Percentiles rank a stretch among this genome's conserved stretches.
phyloP scores from a whole-genome alignment of 805 yeast species.

The Yueomyces sinensis region DNA sequence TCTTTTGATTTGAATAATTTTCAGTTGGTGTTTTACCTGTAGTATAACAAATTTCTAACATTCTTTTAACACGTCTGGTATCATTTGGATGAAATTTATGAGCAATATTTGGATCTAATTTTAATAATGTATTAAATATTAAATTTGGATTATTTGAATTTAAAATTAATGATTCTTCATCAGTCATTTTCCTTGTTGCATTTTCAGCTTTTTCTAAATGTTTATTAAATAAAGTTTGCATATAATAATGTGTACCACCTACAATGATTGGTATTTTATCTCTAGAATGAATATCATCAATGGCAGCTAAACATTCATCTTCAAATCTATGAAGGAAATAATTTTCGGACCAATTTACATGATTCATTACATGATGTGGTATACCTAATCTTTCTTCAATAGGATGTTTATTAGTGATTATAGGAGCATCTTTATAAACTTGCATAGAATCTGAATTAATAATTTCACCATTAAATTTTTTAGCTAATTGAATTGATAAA shows the following conservation, averaged over 20 bases:
- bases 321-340: conserved; percentile 72
- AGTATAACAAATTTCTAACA: conserved; percentile 61
- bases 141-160: conserved; percentile 30
- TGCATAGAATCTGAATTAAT: conserved; percentile 98
- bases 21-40: conserved; percentile 62
- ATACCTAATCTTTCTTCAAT: conserved; percentile 58
- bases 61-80: conserved; percentile 60
- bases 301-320: conserved; percentile 48
- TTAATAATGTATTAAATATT: conserved; percentile 31
- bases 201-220: conserved; percentile 17
- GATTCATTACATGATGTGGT: conserved; percentile 80
- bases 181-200: conserved; percentile 9
- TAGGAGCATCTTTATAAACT: conserved; percentile 59
- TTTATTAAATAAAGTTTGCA: conserved; percentile 66
- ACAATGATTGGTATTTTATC: conserved; percentile 78
- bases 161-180: conserved; percentile 31
- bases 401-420: conserved; percentile 90
- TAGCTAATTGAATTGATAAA: conserved; percentile 52
- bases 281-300: conserved; percentile 48
- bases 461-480: conserved; percentile 68
- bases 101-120: conserved; percentile 59
- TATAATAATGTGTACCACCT: conserved; percentile 93
- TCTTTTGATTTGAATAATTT: conserved; percentile 51
- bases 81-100: conserved; percentile 88
- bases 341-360: conserved; percentile 67